phyloP scores from a whole-genome alignment of 2,329 filamentous ascomycete genomes.

The Aphanoascus verrucosus region DNA sequence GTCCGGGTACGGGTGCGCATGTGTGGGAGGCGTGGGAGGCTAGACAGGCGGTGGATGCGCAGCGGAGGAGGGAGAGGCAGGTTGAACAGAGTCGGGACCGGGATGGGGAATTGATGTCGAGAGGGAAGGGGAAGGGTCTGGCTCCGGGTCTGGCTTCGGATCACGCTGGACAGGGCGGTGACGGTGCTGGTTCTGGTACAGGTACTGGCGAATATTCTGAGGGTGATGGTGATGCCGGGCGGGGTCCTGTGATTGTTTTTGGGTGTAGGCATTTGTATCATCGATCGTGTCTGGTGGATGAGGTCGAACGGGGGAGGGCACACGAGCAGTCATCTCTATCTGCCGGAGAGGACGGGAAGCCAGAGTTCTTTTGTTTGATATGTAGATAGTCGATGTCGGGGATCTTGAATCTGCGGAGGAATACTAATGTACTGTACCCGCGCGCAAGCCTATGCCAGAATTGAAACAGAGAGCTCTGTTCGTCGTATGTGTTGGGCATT shows the following conservation, averaged over 20 bases:
- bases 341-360: constrained; percentile 9
- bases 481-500: too few species aligned
- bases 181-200: neutral
- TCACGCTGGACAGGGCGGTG: neutral
- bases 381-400: constrained; percentile 19
- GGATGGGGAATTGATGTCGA: constrained; percentile 21
- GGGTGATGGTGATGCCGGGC: constrained; percentile 6
- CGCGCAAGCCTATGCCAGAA: too few species aligned
- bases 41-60: constrained; percentile 32
- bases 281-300: constrained; percentile 32
- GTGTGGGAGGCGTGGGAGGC: constrained; percentile 77
- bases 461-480: too few species aligned
- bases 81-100: constrained; percentile 23
- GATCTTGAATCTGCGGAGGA: too few species aligned
- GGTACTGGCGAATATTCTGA: neutral
- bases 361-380: constrained; percentile 26
- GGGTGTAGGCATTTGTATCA: constrained; percentile 42
- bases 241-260: constrained; percentile 36
- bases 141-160: constrained; percentile 17
- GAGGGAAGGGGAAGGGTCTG: constrained; percentile 33
- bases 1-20: constrained; percentile 65
- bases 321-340: neutral
- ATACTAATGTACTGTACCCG: too few species aligned
- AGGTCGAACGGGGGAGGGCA: constrained; percentile 2
- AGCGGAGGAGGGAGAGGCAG: constrained; percentile 23